Base-by-base conservation (phyloP, 352 stramenopile species). In the Phytophthora capsici region DNA sequence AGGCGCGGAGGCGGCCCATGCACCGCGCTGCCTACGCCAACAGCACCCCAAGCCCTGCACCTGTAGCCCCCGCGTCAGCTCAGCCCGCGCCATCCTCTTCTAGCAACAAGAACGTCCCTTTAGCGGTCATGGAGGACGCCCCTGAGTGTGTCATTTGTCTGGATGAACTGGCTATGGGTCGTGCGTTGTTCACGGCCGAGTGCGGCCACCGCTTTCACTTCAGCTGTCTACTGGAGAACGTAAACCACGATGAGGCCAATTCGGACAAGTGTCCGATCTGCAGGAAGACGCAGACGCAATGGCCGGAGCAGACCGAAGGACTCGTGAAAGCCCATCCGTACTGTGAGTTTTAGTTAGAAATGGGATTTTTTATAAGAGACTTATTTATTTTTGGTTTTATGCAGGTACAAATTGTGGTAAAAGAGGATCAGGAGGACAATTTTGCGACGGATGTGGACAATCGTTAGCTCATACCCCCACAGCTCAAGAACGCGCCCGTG, bases 231-330 rank as follows among this genome's bases (percentile, higher is more conserved):
- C 61, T 95, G 28, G 87, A 95, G 78, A 95, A 95, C 66, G 84
- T 95, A 28, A 95, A 95, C 71, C 85, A 95, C 71, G 87, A 95
- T 73, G 87, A 95, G 66, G 87, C 85, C 25, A 95, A 95, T 63
- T 82, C 83, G 50, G 86, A 93, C 75, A 95, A 95, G 71, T 95
- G 87, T 46, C 87, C 87, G 58, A 95, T 95, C 63, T 95, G 87
- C 78, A 84, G 87, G 66, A 90, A 94, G 72, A 43, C 84, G 58
- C 87, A 95, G 75, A 82, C 72, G 34, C 80, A 94, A 55, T 95
- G 87, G 87, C 87, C 87, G 34, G 84, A 95, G 69, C 87, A 93
- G 71, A 95, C 87, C 13, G 70, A 88, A 45, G 87, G 87, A 6
- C 84, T 95, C 8, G 85, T 93, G 30, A 95, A 95, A 63, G 87